Conservation (phyloP, 2,329 filamentous ascomycete genomes). For the Talaromyces marneffei region DNA sequence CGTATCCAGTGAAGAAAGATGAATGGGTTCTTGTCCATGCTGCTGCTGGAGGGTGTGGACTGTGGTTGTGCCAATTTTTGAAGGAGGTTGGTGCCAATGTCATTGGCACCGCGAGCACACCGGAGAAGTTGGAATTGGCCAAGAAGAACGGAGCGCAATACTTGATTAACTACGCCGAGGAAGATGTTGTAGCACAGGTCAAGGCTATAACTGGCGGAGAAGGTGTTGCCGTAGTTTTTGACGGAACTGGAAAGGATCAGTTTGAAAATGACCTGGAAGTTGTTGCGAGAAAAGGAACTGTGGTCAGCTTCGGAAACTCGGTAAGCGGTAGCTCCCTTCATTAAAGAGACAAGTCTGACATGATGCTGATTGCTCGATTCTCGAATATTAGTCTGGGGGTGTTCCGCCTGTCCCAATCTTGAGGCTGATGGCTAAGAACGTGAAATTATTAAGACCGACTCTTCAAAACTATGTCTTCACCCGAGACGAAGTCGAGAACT, state of each 20-base stretch:
- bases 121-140: constrained; percentile 63
- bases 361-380: neutral
- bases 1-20: constrained; percentile 58
- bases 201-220: constrained; percentile 70
- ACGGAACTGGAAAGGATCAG: constrained; percentile 72
- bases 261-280: constrained; percentile 67
- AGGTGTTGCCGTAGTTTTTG: constrained; percentile 68
- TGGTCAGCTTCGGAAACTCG: constrained; percentile 71
- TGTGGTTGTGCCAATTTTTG: constrained; percentile 65
- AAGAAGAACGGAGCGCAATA: constrained; percentile 57
- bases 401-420: neutral
- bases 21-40: constrained; percentile 77
- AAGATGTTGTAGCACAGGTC: constrained; percentile 66
- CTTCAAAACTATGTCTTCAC: neutral
- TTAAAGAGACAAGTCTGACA: neutral
- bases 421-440: neutral
- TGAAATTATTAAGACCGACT: neutral
- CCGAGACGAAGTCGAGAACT: neutral
- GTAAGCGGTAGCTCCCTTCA: neutral
- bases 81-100: constrained; percentile 61
- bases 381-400: neutral
- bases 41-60: constrained; percentile 69
- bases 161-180: constrained; percentile 67
- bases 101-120: constrained; percentile 68
- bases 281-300: constrained; percentile 63